Evolutionary conservation across 2,329 filamentous ascomycete species (phyloP).

Genomic region (Chrysoporthe cubensis): DNA sequence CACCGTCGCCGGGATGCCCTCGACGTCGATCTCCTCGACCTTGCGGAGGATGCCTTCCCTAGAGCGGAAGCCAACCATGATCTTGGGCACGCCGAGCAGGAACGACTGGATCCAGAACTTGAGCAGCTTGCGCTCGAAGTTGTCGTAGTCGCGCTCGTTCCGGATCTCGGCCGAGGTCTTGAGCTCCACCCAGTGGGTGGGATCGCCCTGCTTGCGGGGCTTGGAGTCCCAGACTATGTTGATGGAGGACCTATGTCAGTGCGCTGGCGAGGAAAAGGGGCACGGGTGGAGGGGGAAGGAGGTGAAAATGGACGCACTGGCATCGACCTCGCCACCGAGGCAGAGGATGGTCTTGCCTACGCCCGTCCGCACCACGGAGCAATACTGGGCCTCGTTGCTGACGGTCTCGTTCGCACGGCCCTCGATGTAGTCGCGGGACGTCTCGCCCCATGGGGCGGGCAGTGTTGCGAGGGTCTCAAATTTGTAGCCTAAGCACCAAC

Average conservation of each 20-base stretch:
- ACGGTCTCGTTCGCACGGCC: constrained; percentile 71
- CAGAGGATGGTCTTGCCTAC: constrained; percentile 77
- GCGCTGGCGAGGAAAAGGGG: constrained; percentile 20
- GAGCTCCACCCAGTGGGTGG: constrained; percentile 90
- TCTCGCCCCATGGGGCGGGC: constrained; percentile 73
- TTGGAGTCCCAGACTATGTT: constrained; percentile 79
- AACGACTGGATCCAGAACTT: constrained; percentile 98
- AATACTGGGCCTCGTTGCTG: constrained; percentile 93
- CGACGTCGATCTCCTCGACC: constrained; percentile 80
- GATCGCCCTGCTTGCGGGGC: constrained; percentile 64
- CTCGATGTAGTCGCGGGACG: constrained; percentile 78
- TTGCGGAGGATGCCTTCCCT: constrained; percentile 70
- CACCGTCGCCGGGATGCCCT: constrained; percentile 76
- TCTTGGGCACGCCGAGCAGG: constrained; percentile 86
- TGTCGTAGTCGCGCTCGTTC: constrained; percentile 68
- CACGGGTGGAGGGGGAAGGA: constrained; percentile 1
- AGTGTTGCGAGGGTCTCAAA: constrained; percentile 87
- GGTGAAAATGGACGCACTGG: constrained; percentile 56
- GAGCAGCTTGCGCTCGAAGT: constrained; percentile 87
- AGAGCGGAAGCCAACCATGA: constrained; percentile 87
- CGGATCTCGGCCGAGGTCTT: constrained; percentile 83
- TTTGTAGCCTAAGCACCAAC: constrained; percentile 77
- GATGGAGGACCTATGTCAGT: neutral
- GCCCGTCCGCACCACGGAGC: constrained; percentile 87
- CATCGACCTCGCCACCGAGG: constrained; percentile 92